Base-by-base conservation (phyloP, 371 early-diverging fungal genomes). In the Phascolomyces articulosus region DNA sequence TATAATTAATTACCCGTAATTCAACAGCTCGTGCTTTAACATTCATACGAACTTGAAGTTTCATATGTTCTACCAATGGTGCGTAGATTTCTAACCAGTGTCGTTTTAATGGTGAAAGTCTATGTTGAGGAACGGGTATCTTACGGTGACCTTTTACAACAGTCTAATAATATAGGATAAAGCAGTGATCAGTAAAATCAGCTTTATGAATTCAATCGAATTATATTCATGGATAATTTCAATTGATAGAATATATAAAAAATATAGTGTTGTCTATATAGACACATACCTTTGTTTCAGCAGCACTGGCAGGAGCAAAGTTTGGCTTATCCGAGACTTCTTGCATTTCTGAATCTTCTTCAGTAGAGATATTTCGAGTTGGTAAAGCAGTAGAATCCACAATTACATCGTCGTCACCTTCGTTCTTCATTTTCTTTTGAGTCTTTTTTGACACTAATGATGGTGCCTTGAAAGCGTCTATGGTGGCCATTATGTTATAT, bases 1-100 rank as follows among this genome's bases (percentile, higher is more conserved):
- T 34, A 34, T 34, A 34, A 34, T 11, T 53, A 53, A 68, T 73
- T 86, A 86, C 93, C 73, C 89, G 83, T 40, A 99, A 68, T 77
- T 99, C 99, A 44, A 99, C 96, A 60, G 91, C 77, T 67, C 91
- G 92, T 61, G 87, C 76, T 71, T 91, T 91, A 53, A 94, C 73
- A 81, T 99, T 99, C 94, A 99, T 96, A 61, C 99, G 89, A 24
- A 99, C 91, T 78, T 99, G 97, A 40, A 99, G 84, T 64, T 96
- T 94, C 80, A 98, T 90, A 70, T 97, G 94, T 74, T 98, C 96
- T 9, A 99, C 99, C 29, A 99, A 84, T n/a, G 99, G 99, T 29
- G 98, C 91, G 83, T 99, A 99, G 69, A 99, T 91, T 73, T 99
- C 95, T 69, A 98, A 71, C 99, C 99, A 99, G 58, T 94, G 88